Base-by-base conservation (phyloP, 306 rosid species). In the Sechiopsis laciniata region DNA sequence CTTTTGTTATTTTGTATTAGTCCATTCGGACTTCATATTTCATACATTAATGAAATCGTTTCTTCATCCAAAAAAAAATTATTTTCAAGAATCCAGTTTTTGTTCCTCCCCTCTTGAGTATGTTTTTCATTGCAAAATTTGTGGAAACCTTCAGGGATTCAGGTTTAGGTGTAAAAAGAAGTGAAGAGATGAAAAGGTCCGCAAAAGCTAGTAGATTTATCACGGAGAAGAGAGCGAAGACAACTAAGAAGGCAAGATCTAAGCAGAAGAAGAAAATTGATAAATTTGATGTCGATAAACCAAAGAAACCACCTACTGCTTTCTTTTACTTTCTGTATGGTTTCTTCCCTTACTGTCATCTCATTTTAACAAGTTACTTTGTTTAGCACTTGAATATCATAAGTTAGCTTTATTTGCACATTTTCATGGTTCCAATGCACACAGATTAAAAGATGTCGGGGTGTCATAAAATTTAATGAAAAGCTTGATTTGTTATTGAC, bases 251-350 rank as follows among this genome's bases (percentile, higher is more conserved):
- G 68, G 77, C 88, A 77, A 89, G 78, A 79, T 54, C 85, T 40
- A 86, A 83, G 75, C 85, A 75, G 84, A 90, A 82, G 83, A 90
- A 83, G 84, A 82, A 70, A 74, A 81, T 77, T 55, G 82, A 58
- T 17, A 90, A 78, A 80, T 45, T 89, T 79, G 96, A 89, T 78
- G 80, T 89, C 79, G 79, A 85, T 79, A 94, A 85, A 83, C 98
- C 98, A 19, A 94, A 90, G 94, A 94, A 94, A 77, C 99, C 99
- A 8, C 99, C 97, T 22, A 94, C 97, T 46, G 99, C 96, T 75
- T 94, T 94, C 95, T 94, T 94, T 87, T 90, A 81, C 86, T 94
- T 86, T 85, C 77, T 94, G 99, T 94, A 91, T 35, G 84, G 48
- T 60, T 21, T n/a, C 56, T 22, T 45, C 64, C 15, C 56, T 45